A percentile compares a stretch with the other conserved stretches of the same genome.
Conservation (phyloP, 805 yeast species). For the Cyberlindnera petersonii region DNA sequence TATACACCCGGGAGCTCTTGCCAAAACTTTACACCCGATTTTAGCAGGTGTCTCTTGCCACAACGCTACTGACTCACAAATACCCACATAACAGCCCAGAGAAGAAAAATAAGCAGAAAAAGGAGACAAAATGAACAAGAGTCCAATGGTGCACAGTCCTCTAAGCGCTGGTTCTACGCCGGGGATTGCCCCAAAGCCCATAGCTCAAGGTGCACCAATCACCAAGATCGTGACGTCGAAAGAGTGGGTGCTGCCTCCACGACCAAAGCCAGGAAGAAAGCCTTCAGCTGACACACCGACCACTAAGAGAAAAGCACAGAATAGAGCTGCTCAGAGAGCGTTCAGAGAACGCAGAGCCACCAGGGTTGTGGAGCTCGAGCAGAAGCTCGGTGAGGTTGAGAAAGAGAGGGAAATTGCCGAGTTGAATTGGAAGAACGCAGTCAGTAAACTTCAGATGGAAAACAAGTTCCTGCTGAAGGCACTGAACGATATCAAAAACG, state of each 20-base stretch:
- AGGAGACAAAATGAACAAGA: constrained; percentile 9
- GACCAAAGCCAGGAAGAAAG: constrained; percentile 70
- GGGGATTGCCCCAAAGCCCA: constrained; percentile 23
- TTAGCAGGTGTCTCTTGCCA: no score
- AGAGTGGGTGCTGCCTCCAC: constrained; percentile 76
- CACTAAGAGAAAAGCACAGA: constrained; percentile 82
- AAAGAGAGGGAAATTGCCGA: constrained; percentile 60
- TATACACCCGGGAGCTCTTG: no score
- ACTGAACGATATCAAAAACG: constrained; percentile 28
- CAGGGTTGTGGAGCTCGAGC: constrained; percentile 73
- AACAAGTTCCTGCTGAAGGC: constrained; percentile 32
- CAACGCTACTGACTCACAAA: not conserved
- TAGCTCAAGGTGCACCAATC: constrained; percentile 16
- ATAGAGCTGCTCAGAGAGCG: constrained; percentile 91
- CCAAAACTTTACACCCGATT: no score
- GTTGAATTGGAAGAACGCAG: constrained; percentile 24
- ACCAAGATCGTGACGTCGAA: constrained; percentile 60
- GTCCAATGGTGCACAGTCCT: constrained; percentile 14
- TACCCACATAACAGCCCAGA: no score
- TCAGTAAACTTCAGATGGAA: constrained; percentile 28
- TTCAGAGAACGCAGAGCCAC: constrained; percentile 85
- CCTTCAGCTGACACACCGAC: constrained; percentile 74
- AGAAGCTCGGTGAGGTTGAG: constrained; percentile 61
- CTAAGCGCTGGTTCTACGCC: constrained; percentile 15
- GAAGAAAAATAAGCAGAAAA: not conserved